Evolutionary conservation across 805 yeast species (phyloP).

Genomic region (Kazachstania viticola): DNA sequence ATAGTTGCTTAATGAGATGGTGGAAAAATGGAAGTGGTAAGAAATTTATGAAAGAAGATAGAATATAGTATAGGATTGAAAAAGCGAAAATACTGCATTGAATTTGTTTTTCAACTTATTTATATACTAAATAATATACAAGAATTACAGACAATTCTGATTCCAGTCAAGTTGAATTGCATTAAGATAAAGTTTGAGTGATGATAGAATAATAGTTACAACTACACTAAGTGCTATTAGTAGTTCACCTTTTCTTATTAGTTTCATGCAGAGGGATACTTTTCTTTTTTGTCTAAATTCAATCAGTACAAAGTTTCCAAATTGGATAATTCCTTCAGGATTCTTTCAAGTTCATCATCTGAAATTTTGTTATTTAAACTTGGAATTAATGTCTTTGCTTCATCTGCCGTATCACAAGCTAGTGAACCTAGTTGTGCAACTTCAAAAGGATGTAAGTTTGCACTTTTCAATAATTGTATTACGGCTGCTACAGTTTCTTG

Average conservation of each 20-base stretch:
- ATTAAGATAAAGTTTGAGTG: no score
- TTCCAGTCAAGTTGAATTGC: no score
- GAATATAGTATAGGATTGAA: background rate
- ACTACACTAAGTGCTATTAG: no score
- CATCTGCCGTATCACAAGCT: slow-evolving; percentile 93
- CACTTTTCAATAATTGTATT: slow-evolving; percentile 65
- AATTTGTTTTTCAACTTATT: no score
- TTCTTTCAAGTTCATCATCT: slow-evolving; percentile 76
- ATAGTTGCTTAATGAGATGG: slow-evolving; percentile 65
- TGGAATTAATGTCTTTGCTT: slow-evolving; percentile 89
- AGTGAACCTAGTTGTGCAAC: slow-evolving; percentile 80
- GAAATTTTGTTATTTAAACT: slow-evolving; percentile 71
- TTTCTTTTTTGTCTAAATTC: no score
- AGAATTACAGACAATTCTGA: no score
- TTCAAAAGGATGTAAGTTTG: slow-evolving; percentile 88
- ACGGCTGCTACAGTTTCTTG: slow-evolving; percentile 90
- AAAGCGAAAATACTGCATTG: no score
- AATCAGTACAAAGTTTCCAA: slow-evolving; percentile 35
- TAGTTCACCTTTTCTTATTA: slow-evolving; percentile 2
- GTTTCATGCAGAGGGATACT: slow-evolving; percentile 7
- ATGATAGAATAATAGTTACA: no score
- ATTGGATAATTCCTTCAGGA: slow-evolving; percentile 76
- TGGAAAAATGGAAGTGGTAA: slow-evolving; percentile 59
- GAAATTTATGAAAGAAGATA: slow-evolving; percentile 14
- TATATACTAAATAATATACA: no score